phyloP scores from a whole-genome alignment of 441 rosid species.

The Erodium chrysanthum region DNA sequence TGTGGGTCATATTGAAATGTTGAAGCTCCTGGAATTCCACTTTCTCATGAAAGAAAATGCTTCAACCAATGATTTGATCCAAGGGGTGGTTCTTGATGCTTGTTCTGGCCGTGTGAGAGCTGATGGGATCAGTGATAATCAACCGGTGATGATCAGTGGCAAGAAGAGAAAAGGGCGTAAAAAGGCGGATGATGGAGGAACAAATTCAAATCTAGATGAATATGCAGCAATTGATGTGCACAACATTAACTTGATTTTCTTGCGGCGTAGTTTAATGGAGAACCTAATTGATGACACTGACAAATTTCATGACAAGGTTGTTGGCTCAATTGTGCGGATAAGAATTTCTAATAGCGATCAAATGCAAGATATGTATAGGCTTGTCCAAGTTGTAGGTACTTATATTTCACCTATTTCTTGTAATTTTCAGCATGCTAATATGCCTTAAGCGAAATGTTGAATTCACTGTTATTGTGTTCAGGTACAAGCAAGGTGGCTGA shows the following conservation, averaged over 20 bases:
- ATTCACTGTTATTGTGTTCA: conserved; percentile 24
- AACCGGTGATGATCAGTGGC: conserved; percentile 27
- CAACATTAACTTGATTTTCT: conserved; percentile 66
- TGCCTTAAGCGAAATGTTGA: not conserved
- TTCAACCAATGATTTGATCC: conserved; percentile 26
- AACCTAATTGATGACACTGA: conserved; percentile 55
- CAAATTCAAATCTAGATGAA: conserved; percentile 42
- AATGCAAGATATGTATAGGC: conserved; percentile 72
- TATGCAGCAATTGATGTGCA: conserved; percentile 85
- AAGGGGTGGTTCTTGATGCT: conserved; percentile 30
- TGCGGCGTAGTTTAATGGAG: conserved; percentile 63
- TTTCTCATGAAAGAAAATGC: conserved; percentile 44
- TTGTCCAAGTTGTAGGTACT: conserved; percentile 88
- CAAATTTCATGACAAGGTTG: conserved; percentile 64
- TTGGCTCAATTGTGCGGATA: conserved; percentile 83
- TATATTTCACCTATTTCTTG: conserved; percentile 18
- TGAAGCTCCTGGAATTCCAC: conserved; percentile 78
- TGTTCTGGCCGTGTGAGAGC: conserved; percentile 28
- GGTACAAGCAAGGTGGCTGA: conserved; percentile 58
- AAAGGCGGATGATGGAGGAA: conserved; percentile 43
- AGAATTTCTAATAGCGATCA: conserved; percentile 54
- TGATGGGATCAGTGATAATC: conserved; percentile 30
- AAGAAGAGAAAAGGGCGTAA: conserved; percentile 43
- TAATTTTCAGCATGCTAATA: not conserved
- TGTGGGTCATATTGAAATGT: conserved; percentile 77